These are phyloP conservation scores for Monosporascus sp. DNA, from an alignment of 2,329 filamentous ascomycete species.

Conservation along the genomic window DNA sequence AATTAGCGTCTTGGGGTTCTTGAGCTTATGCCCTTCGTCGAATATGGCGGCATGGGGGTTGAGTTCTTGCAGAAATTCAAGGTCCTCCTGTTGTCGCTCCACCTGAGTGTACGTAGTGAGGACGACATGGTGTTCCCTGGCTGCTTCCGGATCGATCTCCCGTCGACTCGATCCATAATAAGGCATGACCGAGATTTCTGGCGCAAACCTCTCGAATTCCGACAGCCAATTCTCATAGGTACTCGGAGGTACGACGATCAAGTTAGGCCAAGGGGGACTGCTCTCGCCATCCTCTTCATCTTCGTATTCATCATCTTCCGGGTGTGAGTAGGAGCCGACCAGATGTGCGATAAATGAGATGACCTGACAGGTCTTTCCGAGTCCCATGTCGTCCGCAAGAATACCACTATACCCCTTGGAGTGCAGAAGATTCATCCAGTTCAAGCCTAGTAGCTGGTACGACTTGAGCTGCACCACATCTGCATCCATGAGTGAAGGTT, in stretches of 20 bases:
- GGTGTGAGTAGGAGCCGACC: slow-evolving; percentile 52
- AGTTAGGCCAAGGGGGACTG: slow-evolving; percentile 59
- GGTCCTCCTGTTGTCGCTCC: slow-evolving; percentile 41
- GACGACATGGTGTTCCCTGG: slow-evolving; percentile 59
- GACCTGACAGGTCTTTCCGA: slow-evolving; percentile 95
- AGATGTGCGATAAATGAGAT: slow-evolving; percentile 87
- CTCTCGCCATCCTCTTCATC: slow-evolving; percentile 21
- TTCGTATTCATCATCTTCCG: neutral
- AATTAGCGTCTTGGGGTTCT: slow-evolving; percentile 77
- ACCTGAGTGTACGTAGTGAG: slow-evolving; percentile 58
- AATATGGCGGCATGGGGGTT: slow-evolving; percentile 62
- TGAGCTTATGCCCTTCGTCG: slow-evolving; percentile 91
- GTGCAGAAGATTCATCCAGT: slow-evolving; percentile 87
- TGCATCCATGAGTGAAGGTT: slow-evolving; percentile 70
- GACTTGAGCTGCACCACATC: slow-evolving; percentile 76
- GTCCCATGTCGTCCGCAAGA: slow-evolving; percentile 93
- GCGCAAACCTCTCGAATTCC: slow-evolving; percentile 86
- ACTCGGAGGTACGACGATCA: slow-evolving; percentile 88
- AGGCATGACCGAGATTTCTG: slow-evolving; percentile 67
- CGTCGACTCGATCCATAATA: slow-evolving; percentile 56
- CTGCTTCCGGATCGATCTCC: slow-evolving; percentile 58
- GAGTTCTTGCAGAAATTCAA: slow-evolving; percentile 44
- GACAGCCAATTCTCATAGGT: slow-evolving; percentile 94
- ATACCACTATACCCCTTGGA: slow-evolving; percentile 78
- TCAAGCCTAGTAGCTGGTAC: slow-evolving; percentile 90